Evolutionary conservation across 2,329 filamentous ascomycete genomes (phyloP).

Genomic region (Calonectria hawksworthii): DNA sequence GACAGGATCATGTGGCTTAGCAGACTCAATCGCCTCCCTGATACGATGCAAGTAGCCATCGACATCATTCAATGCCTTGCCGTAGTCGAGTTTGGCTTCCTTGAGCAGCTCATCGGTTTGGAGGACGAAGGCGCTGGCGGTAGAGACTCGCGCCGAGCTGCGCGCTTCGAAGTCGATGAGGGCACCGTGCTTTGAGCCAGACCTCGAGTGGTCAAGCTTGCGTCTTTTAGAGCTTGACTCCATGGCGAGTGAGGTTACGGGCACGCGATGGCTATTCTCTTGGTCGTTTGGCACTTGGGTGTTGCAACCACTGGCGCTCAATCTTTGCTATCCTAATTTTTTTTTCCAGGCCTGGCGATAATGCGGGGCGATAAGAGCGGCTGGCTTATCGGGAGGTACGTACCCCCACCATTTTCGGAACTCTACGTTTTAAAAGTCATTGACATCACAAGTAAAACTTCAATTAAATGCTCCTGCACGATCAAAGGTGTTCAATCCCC

Average conservation of each 20-base stretch:
- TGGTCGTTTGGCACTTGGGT: slow-evolving; percentile 30
- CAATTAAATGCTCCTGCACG: background rate
- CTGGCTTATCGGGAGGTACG: slow-evolving; percentile 42
- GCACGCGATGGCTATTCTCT: slow-evolving; percentile 24
- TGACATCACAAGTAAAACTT: slow-evolving; percentile 15
- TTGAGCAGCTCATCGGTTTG: slow-evolving; percentile 72
- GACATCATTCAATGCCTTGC: slow-evolving; percentile 61
- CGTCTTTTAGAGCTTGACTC: slow-evolving; percentile 63
- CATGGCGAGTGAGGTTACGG: slow-evolving; percentile 51
- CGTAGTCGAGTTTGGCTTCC: slow-evolving; percentile 67
- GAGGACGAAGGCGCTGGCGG: slow-evolving; percentile 69
- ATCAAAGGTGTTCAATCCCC: background rate
- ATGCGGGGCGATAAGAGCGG: slow-evolving; percentile 46
- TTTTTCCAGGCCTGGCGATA: slow-evolving; percentile 31
- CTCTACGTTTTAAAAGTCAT: background rate
- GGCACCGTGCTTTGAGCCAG: slow-evolving; percentile 50
- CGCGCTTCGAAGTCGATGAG: slow-evolving; percentile 59
- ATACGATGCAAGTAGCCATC: slow-evolving; percentile 65
- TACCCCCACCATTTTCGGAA: slow-evolving; percentile 23
- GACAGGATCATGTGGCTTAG: slow-evolving; percentile 63
- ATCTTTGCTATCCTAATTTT: slow-evolving; percentile 37
- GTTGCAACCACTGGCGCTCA: slow-evolving; percentile 29
- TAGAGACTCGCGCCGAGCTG: slow-evolving; percentile 56
- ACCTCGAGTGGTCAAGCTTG: slow-evolving; percentile 59
- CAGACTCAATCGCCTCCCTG: slow-evolving; percentile 66